Base-by-base conservation (phyloP, 73 alveolate genomes). In the Paramecium pentaurelia region DNA sequence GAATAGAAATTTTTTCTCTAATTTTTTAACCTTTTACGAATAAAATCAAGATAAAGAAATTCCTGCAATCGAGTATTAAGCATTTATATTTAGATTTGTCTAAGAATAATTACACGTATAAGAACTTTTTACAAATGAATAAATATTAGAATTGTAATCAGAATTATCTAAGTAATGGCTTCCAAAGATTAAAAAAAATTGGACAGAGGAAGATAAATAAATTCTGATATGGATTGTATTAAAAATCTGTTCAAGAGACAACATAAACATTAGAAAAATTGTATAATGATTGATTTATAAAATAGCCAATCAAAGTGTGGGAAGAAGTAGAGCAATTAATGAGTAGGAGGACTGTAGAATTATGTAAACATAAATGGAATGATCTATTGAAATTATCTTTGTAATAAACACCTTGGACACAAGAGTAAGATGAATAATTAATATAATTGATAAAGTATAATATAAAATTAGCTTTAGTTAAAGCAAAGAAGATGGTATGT, bases 371-470 rank as follows among this genome's bases (percentile, higher is more conserved):
- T 16, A 80, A 80, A 80, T 80, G 91, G 91, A 42, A 32, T 32
- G 47, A 64, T 10, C 10, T 80, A 45, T 40, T 42, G 38, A 80
- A 47, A 42, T 32, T 27, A 80, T 47, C 91, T 10, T 27, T 80
- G 20, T 49, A 45, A 47, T 27, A 80, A 47, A 47, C n/a, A 9
- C 91, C 91, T 18, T 80, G 91, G 91, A 80, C 91, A 28, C 4
- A 80, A 22, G 73, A 80, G 8, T 28, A 80, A 49, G 91, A 80
- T 49, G 42, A 22, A 40, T 49, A 27, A 9, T 80, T 80, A 80
- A 49, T 89, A 22, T 38, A 28, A 22, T 32, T 73, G 58, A 89
- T 64, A 8, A 64, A 58, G 77, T 64, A 88, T 4, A 37, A n/a
- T 70, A 18, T 30, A 47, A 27, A 5, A 38, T 88, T 27, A 27